Percentiles rank a stretch among this genome's conserved stretches.
Conservation (phyloP, 228 moss, liverwort and hornwort genomes). For the Sphagnum magellanicum region DNA sequence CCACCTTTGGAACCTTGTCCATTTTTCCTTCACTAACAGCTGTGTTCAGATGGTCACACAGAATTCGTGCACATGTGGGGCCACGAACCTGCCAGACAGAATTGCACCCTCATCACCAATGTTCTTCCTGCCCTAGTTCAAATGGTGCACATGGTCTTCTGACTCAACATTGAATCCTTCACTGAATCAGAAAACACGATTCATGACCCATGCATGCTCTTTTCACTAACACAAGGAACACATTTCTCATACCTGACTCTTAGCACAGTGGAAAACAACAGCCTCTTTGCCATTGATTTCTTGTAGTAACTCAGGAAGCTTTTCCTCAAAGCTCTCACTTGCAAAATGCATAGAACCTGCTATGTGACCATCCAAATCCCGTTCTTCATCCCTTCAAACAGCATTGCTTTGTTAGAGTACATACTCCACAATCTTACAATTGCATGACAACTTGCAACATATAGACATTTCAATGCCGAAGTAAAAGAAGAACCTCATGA, state of each 20-base stretch:
- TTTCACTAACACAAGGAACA: not conserved
- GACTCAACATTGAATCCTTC: not conserved
- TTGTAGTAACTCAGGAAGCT: slow-evolving; percentile 60
- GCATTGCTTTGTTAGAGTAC: slow-evolving; percentile 5
- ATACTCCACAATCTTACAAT: not conserved
- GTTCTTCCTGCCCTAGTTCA: not conserved
- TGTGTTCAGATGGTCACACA: slow-evolving; percentile 46
- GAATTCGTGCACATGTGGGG: slow-evolving; percentile 63
- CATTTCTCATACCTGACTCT: slow-evolving; percentile 52
- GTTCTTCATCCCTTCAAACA: slow-evolving; percentile 66
- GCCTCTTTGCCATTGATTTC: slow-evolving; percentile 62
- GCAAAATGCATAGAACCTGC: slow-evolving; percentile 74
- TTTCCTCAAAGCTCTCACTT: slow-evolving; percentile 52
- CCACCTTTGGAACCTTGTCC: slow-evolving; percentile 50
- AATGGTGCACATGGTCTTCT: not conserved
- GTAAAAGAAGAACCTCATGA: not conserved
- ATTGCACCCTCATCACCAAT: not conserved
- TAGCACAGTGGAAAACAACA: slow-evolving; percentile 82
- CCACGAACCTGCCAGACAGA: slow-evolving; percentile 56
- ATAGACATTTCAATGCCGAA: not conserved
- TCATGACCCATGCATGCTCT: not conserved
- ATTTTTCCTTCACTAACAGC: slow-evolving; percentile 23
- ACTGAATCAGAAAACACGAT: too few species aligned
- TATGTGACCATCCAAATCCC: slow-evolving; percentile 71
- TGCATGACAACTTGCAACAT: not conserved